A percentile compares a stretch with the other conserved stretches of the same genome.
Conservation (phyloP, 163 green algal species). For the Prototheca wickerhamii region DNA sequence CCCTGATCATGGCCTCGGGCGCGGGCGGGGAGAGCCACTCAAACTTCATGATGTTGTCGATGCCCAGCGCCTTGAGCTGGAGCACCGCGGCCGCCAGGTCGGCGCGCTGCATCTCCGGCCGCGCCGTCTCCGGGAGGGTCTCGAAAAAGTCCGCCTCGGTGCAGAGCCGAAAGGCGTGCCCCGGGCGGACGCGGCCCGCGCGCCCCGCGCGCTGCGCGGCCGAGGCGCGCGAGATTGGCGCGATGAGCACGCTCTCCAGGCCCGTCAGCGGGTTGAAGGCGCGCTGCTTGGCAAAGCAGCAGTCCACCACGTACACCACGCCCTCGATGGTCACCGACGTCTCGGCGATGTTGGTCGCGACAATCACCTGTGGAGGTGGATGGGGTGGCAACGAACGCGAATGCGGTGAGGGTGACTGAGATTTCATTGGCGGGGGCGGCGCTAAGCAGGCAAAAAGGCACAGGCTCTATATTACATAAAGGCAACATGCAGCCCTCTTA, state of each 20-base stretch:
- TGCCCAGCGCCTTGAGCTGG: slow-evolving; percentile 68
- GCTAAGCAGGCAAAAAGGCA: too few species aligned
- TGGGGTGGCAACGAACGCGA: background rate
- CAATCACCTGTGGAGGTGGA: slow-evolving; percentile 46
- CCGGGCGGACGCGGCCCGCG: slow-evolving; percentile 70
- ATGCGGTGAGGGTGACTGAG: too few species aligned
- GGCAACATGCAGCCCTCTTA: background rate
- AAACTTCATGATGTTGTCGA: slow-evolving; percentile 94
- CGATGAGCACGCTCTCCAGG: slow-evolving; percentile 86
- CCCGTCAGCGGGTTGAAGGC: slow-evolving; percentile 78
- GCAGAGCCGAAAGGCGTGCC: slow-evolving; percentile 73
- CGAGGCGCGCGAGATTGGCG: slow-evolving; percentile 59
- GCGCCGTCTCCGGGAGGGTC: slow-evolving; percentile 30
- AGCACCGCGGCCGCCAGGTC: slow-evolving; percentile 71
- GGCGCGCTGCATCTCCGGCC: slow-evolving; percentile 86
- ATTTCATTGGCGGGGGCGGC: too few species aligned
- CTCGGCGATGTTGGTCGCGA: slow-evolving; percentile 91
- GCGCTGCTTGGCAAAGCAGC: slow-evolving; percentile 82
- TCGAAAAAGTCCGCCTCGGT: slow-evolving; percentile 57
- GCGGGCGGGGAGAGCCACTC: slow-evolving; percentile 91
- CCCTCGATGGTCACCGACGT: slow-evolving; percentile 83
- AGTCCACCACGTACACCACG: slow-evolving; percentile 83
- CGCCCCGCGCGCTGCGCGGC: slow-evolving; percentile 74
- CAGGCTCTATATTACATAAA: background rate
- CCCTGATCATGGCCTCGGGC: slow-evolving; percentile 76